These are phyloP conservation scores for Colletotrichum gigasporum DNA, from an alignment of 2,329 filamentous ascomycete species.

Conservation along the genomic window DNA sequence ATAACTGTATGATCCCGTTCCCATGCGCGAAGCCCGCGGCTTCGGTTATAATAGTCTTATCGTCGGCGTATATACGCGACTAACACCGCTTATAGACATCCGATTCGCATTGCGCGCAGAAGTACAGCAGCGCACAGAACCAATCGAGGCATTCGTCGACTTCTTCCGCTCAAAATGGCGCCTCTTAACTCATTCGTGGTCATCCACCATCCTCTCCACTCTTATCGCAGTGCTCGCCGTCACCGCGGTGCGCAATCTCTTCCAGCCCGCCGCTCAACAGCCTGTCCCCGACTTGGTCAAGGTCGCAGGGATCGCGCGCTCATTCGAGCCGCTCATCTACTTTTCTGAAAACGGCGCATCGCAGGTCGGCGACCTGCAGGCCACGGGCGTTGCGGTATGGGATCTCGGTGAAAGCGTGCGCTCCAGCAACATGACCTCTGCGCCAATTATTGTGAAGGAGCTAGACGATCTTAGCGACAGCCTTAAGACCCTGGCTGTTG, in stretches of 20 bases:
- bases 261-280: slow-evolving; percentile 72
- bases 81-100: slow-evolving; percentile 69
- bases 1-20: slow-evolving; percentile 58
- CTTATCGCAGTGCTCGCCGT: slow-evolving; percentile 72
- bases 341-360: slow-evolving; percentile 90
- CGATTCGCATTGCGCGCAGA: slow-evolving; percentile 89
- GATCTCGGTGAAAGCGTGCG: slow-evolving; percentile 92
- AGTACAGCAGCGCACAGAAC: slow-evolving; percentile 86
- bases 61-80: too few relatives aligned
- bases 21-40: background rate
- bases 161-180: slow-evolving; percentile 69
- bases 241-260: slow-evolving; percentile 70
- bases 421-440: slow-evolving; percentile 89
- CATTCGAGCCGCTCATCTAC: slow-evolving; percentile 93
- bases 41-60: slow-evolving; percentile 6
- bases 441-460: slow-evolving; percentile 83
- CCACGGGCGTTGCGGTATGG: slow-evolving; percentile 93
- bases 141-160: slow-evolving; percentile 77
- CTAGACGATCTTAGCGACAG: slow-evolving; percentile 88
- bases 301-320: slow-evolving; percentile 86
- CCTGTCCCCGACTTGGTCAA: slow-evolving; percentile 89
- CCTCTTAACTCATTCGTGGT: slow-evolving; percentile 74
- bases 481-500: slow-evolving; percentile 83
- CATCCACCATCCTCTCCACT: slow-evolving; percentile 70
- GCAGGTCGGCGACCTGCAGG: slow-evolving; percentile 88